A percentile compares a stretch with the other conserved stretches of the same genome.
Evolutionary conservation across 2,329 filamentous ascomycete species (phyloP).

Genomic region (Aspergillus oerlinghausenensis): DNA sequence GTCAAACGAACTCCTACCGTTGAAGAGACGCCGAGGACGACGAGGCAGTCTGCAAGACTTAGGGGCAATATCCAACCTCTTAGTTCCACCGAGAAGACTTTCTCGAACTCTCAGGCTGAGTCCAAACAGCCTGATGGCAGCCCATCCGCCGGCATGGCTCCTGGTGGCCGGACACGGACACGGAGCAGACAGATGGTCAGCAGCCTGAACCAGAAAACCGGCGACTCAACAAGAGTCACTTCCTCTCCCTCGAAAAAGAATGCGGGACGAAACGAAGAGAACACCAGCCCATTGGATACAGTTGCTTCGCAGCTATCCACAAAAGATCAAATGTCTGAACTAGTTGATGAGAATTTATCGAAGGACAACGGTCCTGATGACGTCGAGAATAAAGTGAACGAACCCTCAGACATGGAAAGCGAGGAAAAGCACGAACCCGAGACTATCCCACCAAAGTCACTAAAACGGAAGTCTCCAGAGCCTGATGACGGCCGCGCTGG

Average conservation of each 20-base stretch:
- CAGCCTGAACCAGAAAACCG: conserved; percentile 1
- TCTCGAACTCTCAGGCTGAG: conserved; percentile 3
- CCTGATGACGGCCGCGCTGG: conserved; percentile 14
- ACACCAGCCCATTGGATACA: background rate
- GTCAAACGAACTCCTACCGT: conserved; percentile 25
- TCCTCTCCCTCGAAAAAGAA: conserved; percentile 6
- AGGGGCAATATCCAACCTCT: conserved; percentile 17
- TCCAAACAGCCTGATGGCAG: conserved; percentile 14
- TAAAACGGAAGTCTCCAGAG: conserved; percentile 25
- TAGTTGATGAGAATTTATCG: background rate
- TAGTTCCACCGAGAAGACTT: conserved; percentile 13
- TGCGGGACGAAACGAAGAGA: background rate
- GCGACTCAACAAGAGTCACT: conserved; percentile 5
- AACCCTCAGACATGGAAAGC: background rate
- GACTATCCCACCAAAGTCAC: conserved; percentile 12
- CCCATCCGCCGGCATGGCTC: conserved; percentile 9
- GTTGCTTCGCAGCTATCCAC: background rate
- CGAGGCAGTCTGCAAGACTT: conserved; percentile 32
- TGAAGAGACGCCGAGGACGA: conserved; percentile 30
- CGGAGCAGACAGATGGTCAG: conserved; percentile 11
- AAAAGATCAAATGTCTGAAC: background rate
- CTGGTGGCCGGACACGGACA: conserved; percentile 13
- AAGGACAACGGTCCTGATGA: background rate
- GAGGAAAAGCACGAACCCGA: conserved; percentile 4
- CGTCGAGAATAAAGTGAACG: conserved; percentile 2